Evolutionary conservation across 2,329 filamentous ascomycete genomes (phyloP), one percentile per base, ranked within the genome.

Genomic region (Hyphodiscus sp.): DNA sequence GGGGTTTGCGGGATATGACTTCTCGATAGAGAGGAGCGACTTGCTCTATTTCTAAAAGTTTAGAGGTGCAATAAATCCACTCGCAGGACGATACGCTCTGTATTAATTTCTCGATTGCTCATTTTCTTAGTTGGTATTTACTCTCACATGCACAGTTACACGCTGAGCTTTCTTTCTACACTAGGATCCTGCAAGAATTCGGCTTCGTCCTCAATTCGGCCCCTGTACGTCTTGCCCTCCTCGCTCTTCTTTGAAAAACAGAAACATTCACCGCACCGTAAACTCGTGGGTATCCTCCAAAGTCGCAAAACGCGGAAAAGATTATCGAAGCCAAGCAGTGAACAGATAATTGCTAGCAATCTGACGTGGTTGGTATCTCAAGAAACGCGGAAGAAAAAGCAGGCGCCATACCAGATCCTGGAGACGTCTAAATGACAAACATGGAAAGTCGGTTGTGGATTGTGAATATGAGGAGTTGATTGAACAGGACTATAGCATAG

Each of bases 301-400:
- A 26, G 8, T 26, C 23, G 23, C 33, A 38, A 38, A n/a, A 5
- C 33, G 5, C 33, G 16, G 33, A 5, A 38, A 38, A 38, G 13
- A 38, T 38, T 38, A 38, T 38, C 23, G 11, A 38, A 38, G 5
- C 33, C 33, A 5, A 38, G 33, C 33, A 15, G 33, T 29, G 43
- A 54, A 57, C 16, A 47, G 53, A 61, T 55, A 62, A 38, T 63
- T 55, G 56, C 61, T 63, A 60, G 59, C 61, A 63, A 61, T 63
- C 61, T 57, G 56, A 49, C 52, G 47, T 62, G 58, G 59, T 38
- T 38, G 33, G 33, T 63, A 63, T 63, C 59, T 63, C 53, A 57
- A 58, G 44, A 51, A 53, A 57, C 47, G 45, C 13, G 38, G 20
- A 29, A 51, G 19, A 49, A 16, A 30, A 45, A 13, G 41, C n/a